These are phyloP conservation scores for Murraya koenigii DNA, from an alignment of 345 rosid genomes.

Conservation along the genomic window DNA sequence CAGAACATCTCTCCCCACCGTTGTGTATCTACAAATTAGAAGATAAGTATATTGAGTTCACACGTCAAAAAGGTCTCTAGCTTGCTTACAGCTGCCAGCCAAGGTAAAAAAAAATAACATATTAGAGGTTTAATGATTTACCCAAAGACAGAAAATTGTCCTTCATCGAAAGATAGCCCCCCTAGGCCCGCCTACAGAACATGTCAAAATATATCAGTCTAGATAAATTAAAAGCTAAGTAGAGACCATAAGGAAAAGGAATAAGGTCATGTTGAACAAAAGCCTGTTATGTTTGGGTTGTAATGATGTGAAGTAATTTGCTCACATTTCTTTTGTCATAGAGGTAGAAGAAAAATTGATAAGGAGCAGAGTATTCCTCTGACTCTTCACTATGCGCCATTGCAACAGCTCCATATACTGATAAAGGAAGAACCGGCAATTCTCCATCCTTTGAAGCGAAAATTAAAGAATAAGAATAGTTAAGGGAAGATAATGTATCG, in stretches of 20 bases:
- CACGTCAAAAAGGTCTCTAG: background rate
- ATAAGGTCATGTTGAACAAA: background rate
- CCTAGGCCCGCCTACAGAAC: slow-evolving; percentile 71
- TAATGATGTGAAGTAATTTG: slow-evolving; percentile 6
- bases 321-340: slow-evolving; percentile 87
- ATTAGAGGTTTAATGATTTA: slow-evolving; percentile 18
- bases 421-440: slow-evolving; percentile 81
- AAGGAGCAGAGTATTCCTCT: slow-evolving; percentile 86
- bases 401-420: slow-evolving; percentile 88
- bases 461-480: background rate
- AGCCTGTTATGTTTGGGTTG: background rate
- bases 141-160: slow-evolving; percentile 94
- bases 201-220: slow-evolving; percentile 6
- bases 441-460: slow-evolving; percentile 69
- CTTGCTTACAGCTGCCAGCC: background rate
- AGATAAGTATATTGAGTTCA: background rate
- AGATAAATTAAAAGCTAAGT: background rate
- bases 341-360: slow-evolving; percentile 86
- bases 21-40: slow-evolving; percentile 49
- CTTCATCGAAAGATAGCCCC: slow-evolving; percentile 95
- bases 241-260: background rate
- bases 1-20: slow-evolving; percentile 69
- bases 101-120: background rate
- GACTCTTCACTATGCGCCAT: slow-evolving; percentile 86
- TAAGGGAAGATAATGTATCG: background rate